Base-by-base conservation (phyloP, 208 protist genomes). In the Porcisia hertigi region DNA sequence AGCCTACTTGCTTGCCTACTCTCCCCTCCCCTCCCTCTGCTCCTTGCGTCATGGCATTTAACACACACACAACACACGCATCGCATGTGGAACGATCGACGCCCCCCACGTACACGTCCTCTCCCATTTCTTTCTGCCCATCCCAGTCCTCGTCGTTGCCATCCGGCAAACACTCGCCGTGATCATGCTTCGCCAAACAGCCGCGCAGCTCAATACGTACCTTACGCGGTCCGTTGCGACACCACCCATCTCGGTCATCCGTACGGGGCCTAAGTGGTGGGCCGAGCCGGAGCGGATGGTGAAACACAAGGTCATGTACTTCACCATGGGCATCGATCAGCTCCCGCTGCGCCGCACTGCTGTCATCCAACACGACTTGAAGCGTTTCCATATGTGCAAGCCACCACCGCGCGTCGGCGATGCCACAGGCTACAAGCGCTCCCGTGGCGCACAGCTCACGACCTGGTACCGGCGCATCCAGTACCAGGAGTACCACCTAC, bases 401-500 rank as follows among this genome's bases (percentile, higher is more conserved):
- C 90, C 88, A 9, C 78, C 86, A 18, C 80, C 86, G 65, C 84
- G 86, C 67, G 83, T 86, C 25, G 89, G 89, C 63, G 93, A 97
- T 76, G 77, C 90, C 49, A 97, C 93, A 25, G 93, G 93, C 11
- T 97, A 94, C 88, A 95, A 95, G 72, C 89, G 90, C 25, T 86
- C 88, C 0, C 87, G 93, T 39, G 78, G 82, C 34, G 86, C 86
- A 52, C 93, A 97, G 84, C 62, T 97, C 57, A 87, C 79, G 36
- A 95, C 92, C 63, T 97, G 93, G 93, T 94, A 97, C 74, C 86
- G 91, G 36, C 89, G 93, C 53, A 96, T 95, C 75, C 91, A 96
- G 81, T 97, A 97, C 80, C 93, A 97, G 85, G 93, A 97, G 81
- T 97, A 94, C 79, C 84, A 95, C 73, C 74, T 97, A 70, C 93